phyloP scores from a whole-genome alignment of 768 basidiomycete species.

The Mycena rosella region DNA sequence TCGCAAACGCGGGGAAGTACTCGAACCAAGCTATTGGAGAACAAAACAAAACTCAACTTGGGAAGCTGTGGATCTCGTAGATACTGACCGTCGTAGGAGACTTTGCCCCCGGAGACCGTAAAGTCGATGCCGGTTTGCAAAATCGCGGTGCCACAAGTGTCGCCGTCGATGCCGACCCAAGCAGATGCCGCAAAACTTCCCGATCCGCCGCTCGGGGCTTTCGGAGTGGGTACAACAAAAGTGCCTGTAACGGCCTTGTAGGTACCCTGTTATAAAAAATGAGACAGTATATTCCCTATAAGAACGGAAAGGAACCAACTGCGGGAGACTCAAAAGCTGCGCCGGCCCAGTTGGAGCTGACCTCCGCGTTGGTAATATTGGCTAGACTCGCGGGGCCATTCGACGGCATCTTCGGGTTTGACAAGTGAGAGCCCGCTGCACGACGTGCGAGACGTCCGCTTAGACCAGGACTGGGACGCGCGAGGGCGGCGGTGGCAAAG shows the following conservation, averaged over 20 bases:
- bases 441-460: slow-evolving; percentile 8
- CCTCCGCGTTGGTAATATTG: slow-evolving; percentile 42
- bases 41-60: not conserved
- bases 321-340: slow-evolving; percentile 43
- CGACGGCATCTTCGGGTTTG: not conserved
- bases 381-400: not conserved
- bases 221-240: slow-evolving; percentile 49
- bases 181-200: slow-evolving; percentile 48
- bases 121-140: slow-evolving; percentile 54
- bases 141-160: slow-evolving; percentile 50
- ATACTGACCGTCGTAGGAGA: slow-evolving; percentile 47
- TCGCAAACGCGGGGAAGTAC: slow-evolving; percentile 1
- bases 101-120: slow-evolving; percentile 38
- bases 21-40: slow-evolving; percentile 2
- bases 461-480: slow-evolving; percentile 1
- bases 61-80: not conserved
- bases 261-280: slow-evolving; percentile 38
- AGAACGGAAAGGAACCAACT: slow-evolving; percentile 27
- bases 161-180: slow-evolving; percentile 54
- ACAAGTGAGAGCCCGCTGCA: not conserved
- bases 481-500: slow-evolving; percentile 11
- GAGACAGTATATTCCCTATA: not conserved
- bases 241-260: slow-evolving; percentile 51
- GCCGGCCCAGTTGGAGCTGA: slow-evolving; percentile 52
- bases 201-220: slow-evolving; percentile 21